phyloP scores from a whole-genome alignment of 768 basidiomycete genomes.

The Dacryopinax primogenitus region DNA sequence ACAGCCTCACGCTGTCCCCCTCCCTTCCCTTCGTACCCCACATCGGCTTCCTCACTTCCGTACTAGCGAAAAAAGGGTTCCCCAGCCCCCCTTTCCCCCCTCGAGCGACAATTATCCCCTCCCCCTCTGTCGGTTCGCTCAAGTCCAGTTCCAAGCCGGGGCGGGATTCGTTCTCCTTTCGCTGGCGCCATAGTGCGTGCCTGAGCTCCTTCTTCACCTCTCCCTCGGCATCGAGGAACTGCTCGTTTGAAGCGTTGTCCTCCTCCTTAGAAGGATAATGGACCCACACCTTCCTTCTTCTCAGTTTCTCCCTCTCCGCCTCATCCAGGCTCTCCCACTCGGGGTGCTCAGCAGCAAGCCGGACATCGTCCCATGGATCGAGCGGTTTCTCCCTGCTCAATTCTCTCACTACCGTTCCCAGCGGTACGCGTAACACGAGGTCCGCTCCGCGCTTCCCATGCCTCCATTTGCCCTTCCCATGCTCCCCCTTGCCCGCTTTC shows the following conservation, averaged over 20 bases:
- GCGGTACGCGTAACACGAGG: conserved; percentile 63
- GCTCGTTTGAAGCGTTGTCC: conserved; percentile 47
- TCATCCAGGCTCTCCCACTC: conserved; percentile 41
- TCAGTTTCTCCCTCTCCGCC: conserved; percentile 45
- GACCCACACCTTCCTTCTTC: conserved; percentile 52
- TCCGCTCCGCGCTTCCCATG: conserved; percentile 68
- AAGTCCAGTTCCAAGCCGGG: conserved; percentile 21
- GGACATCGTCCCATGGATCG: conserved; percentile 38
- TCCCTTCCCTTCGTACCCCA: conserved; percentile 67
- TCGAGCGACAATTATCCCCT: conserved; percentile 41
- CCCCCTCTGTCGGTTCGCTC: conserved; percentile 32
- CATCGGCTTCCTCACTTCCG: conserved; percentile 63
- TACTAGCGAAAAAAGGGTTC: conserved; percentile 69
- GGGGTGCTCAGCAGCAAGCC: conserved; percentile 59
- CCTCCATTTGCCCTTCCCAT: conserved; percentile 78
- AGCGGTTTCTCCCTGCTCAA: conserved; percentile 32
- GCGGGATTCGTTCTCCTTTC: conserved; percentile 28
- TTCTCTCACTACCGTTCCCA: conserved; percentile 81
- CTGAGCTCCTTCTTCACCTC: conserved; percentile 49
- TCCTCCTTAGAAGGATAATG: conserved; percentile 63
- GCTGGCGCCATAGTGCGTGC: not conserved
- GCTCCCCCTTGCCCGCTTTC: conserved; percentile 48
- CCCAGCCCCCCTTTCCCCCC: conserved; percentile 78
- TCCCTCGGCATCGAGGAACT: conserved; percentile 60
- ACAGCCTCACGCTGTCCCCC: conserved; percentile 67